phyloP scores from a whole-genome alignment of 2,329 filamentous ascomycete species.

The Cladosporium sphaerospermum region DNA sequence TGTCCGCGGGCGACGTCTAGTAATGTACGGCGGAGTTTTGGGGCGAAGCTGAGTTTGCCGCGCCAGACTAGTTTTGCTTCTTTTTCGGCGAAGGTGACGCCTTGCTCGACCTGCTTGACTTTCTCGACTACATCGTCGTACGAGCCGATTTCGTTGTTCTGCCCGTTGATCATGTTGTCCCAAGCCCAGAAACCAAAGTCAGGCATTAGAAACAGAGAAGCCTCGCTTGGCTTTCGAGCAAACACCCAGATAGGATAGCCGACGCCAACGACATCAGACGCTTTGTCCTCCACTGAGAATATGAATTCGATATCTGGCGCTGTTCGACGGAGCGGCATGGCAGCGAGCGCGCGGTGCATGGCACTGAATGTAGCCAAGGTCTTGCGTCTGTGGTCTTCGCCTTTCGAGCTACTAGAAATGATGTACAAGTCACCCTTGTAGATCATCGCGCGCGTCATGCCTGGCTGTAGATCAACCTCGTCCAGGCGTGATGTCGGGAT shows the following conservation, averaged over 20 bases:
- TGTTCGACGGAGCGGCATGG: slow-evolving; percentile 37
- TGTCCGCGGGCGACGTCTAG: slow-evolving; percentile 26
- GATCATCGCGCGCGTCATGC: slow-evolving; percentile 26
- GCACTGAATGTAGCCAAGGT: slow-evolving; percentile 46
- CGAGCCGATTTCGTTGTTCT: slow-evolving; percentile 20
- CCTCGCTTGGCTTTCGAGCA: slow-evolving; percentile 32
- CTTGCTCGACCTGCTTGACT: slow-evolving; percentile 15
- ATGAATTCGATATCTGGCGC: slow-evolving; percentile 49
- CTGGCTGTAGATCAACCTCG: slow-evolving; percentile 21
- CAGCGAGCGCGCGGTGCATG: slow-evolving; percentile 47
- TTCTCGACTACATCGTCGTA: slow-evolving; percentile 28
- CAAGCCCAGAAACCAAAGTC: slow-evolving; percentile 54
- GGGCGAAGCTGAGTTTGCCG: slow-evolving; percentile 23
- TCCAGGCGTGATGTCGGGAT: slow-evolving; percentile 10
- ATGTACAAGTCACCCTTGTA: slow-evolving; percentile 31
- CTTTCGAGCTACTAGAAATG: slow-evolving; percentile 22
- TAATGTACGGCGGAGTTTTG: slow-evolving; percentile 26
- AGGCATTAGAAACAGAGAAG: slow-evolving; percentile 46
- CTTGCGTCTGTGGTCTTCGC: slow-evolving; percentile 22
- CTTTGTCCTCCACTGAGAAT: slow-evolving; percentile 40
- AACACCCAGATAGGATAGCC: slow-evolving; percentile 43
- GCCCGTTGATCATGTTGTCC: slow-evolving; percentile 45
- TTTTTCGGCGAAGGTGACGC: not conserved
- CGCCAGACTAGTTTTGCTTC: slow-evolving; percentile 25
- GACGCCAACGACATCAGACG: slow-evolving; percentile 26